Evolutionary conservation across 768 basidiomycete species (phyloP), one percentile per base, ranked within the genome.

Genomic region (Peribolospora baueri): DNA sequence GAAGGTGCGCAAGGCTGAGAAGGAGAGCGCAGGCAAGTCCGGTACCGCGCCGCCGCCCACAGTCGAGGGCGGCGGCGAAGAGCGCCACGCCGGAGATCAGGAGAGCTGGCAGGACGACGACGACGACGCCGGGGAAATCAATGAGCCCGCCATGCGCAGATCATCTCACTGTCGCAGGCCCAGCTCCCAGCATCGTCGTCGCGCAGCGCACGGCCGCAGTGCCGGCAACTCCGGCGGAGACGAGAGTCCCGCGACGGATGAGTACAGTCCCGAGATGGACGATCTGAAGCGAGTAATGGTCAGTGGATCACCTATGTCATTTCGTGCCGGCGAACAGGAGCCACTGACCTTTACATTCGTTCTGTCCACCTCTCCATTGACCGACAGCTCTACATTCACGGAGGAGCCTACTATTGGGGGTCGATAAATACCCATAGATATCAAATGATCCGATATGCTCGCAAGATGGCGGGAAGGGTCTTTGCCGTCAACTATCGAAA

Each of bases 381-480:
- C 25, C 25, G 66, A 54, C 65, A 66, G 61, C 65, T 71, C 7
- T 70, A 70, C 53, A 66, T 69, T 25, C 68, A 68, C 53, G 69
- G 69, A 25, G 68, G 67, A 51, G 67, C 65, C 0, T 68, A 68
- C 58, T 68, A 68, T 51, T 68, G 65, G 59, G 65, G 67, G 39
- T 65, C 63, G 7, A 65, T 68, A 61, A 69, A 68, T 52, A 67
- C 67, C 5, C 66, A 68, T 52, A 62, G 66, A 48, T 68, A 68
- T 56, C 76, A 76, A 60, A 79, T 85, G 48, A 82, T 85, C 65
- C 75, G 87, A 36, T 77, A 79, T 62, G 90, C 90, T 5, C 77
- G 88, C 46, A 97, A 95, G 68, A 86, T 86, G 65, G 84, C 80
- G 57, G 90, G 90, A 1, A 76, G 91, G 7, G 58, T 59, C 8